Percentiles rank a stretch among this genome's conserved stretches.
These are phyloP conservation scores for Neurospora sp. DNA, from an alignment of 2,329 filamentous ascomycete genomes.

Conservation along the genomic window DNA sequence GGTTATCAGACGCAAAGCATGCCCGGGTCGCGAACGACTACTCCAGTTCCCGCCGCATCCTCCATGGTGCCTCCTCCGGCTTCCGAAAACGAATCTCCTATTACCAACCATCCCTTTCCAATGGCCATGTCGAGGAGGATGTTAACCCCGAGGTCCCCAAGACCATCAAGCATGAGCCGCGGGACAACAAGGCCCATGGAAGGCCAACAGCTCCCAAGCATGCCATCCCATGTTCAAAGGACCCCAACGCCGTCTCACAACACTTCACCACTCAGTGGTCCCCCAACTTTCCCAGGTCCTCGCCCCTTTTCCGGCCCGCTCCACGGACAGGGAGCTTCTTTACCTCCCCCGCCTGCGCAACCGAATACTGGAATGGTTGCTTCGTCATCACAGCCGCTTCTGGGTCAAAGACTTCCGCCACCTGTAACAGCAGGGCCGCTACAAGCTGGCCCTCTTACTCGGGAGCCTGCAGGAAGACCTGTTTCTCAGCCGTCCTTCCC, in stretches of 20 bases:
- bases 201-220: slow-evolving; percentile 18
- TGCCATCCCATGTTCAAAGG: slow-evolving; percentile 16
- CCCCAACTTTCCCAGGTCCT: slow-evolving; percentile 15
- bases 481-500: neutral
- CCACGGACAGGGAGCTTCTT: slow-evolving; percentile 1
- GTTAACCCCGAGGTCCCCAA: slow-evolving; percentile 50
- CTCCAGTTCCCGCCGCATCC: slow-evolving; percentile 5
- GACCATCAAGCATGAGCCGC: slow-evolving; percentile 39
- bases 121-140: slow-evolving; percentile 34
- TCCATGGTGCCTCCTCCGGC: slow-evolving; percentile 17
- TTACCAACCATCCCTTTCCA: slow-evolving; percentile 20
- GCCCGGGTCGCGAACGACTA: slow-evolving; percentile 24
- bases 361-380: slow-evolving; percentile 19
- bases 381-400: slow-evolving; percentile 27
- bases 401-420: slow-evolving; percentile 17
- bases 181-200: slow-evolving; percentile 22
- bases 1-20: slow-evolving; percentile 19
- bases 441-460: slow-evolving; percentile 6
- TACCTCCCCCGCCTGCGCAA: slow-evolving; percentile 9
- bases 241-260: slow-evolving; percentile 12
- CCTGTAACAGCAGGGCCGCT: slow-evolving; percentile 11
- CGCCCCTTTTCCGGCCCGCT: slow-evolving; percentile 7
- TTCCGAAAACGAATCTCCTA: slow-evolving; percentile 23
- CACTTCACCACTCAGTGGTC: slow-evolving; percentile 13
- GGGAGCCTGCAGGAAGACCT: slow-evolving; percentile 13